phyloP scores from a whole-genome alignment of 2,329 filamentous ascomycete species.

The Ophiostoma australiae region DNA sequence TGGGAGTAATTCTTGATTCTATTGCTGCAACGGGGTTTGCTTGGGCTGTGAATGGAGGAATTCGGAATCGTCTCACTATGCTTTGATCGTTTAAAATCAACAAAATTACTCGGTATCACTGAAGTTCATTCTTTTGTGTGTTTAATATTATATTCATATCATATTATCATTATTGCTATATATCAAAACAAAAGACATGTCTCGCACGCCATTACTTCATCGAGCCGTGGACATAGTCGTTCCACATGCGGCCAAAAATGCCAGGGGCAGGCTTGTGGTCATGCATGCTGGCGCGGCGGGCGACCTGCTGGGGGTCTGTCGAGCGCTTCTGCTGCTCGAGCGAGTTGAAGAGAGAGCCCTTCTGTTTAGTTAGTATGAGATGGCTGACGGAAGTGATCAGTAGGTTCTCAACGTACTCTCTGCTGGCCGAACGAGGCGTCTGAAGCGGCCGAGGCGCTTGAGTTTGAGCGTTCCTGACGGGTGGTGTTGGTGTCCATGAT shows the following conservation, averaged over 20 bases:
- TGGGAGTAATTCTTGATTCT: not conserved
- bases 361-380: constrained; percentile 17
- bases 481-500: constrained; percentile 25
- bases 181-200: not conserved
- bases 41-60: not conserved
- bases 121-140: too few species aligned
- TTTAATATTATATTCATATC: constrained; percentile 2
- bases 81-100: not conserved
- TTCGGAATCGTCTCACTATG: not conserved
- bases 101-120: not conserved
- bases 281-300: constrained; percentile 51
- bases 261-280: constrained; percentile 49
- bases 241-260: constrained; percentile 52
- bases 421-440: constrained; percentile 1
- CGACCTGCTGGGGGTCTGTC: constrained; percentile 38
- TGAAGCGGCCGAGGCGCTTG: constrained; percentile 24
- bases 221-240: constrained; percentile 43
- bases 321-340: constrained; percentile 49
- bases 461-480: constrained; percentile 31
- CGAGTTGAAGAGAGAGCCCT: constrained; percentile 46
- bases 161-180: not conserved
- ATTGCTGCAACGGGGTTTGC: not conserved
- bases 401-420: not conserved
- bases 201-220: not conserved
- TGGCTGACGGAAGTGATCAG: too few species aligned